A percentile compares a stretch with the other conserved stretches of the same genome.
phyloP scores from a whole-genome alignment of 2,329 filamentous ascomycete genomes.

The Huntiella savannae region DNA sequence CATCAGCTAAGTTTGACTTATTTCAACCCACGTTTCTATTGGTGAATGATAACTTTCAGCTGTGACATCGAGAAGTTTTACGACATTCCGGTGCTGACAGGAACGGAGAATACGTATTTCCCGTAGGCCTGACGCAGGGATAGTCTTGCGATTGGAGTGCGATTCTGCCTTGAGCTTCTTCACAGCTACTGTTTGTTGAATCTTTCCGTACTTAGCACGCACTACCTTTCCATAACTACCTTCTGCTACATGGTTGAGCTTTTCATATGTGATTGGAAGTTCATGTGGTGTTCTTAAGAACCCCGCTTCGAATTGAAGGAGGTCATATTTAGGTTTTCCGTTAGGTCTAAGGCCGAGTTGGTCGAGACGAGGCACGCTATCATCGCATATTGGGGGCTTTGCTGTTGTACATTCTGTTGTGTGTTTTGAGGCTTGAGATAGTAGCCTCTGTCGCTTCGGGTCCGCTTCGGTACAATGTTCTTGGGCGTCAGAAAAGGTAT shows the following conservation, averaged over 20 bases:
- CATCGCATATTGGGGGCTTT: no score
- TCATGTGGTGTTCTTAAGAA: conserved; percentile 48
- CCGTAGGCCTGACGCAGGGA: conserved; percentile 79
- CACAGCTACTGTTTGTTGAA: conserved; percentile 68
- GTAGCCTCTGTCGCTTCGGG: no score
- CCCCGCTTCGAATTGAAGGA: conserved; percentile 53
- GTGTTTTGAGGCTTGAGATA: no score
- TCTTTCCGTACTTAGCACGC: conserved; percentile 53
- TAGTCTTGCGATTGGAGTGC: conserved; percentile 15
- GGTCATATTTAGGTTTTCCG: conserved; percentile 23
- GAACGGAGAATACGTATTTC: conserved; percentile 85
- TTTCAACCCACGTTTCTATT: conserved; percentile 30
- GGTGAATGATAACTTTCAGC: conserved; percentile 42
- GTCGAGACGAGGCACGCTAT: no score
- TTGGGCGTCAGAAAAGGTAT: no score
- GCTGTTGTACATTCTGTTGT: no score
- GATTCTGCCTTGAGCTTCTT: conserved; percentile 74
- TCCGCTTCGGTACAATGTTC: no score
- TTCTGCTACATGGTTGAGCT: conserved; percentile 92
- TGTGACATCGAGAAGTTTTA: conserved; percentile 66
- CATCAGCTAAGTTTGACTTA: background rate
- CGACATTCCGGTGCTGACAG: conserved; percentile 65
- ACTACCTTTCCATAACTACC: conserved; percentile 92
- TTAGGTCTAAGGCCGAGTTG: conserved; percentile 12
- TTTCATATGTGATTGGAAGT: conserved; percentile 43